phyloP scores from a whole-genome alignment of 192 early-diverging fungal genomes.

The Oehlia diaphana region DNA sequence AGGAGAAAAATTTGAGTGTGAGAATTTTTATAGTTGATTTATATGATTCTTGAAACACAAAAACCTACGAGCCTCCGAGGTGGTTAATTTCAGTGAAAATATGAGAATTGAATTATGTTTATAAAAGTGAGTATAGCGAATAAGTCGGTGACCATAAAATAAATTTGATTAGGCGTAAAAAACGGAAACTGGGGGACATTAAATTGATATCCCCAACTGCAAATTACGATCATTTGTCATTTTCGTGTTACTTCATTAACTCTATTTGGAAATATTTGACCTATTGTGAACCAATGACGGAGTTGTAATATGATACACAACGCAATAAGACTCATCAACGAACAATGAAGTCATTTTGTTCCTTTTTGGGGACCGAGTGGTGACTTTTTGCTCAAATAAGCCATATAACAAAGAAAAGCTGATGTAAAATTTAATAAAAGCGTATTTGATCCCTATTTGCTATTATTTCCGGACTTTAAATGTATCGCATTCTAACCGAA shows the following conservation, averaged over 20 bases:
- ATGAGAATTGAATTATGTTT: not conserved
- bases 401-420: slow-evolving; percentile 10
- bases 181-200: slow-evolving; percentile 11
- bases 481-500: too few species aligned
- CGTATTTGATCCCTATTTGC: not conserved
- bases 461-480: not conserved
- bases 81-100: not conserved
- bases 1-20: not conserved
- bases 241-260: not conserved
- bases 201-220: slow-evolving; percentile 6
- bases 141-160: not conserved
- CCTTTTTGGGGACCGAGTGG: not conserved
- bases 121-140: too few species aligned
- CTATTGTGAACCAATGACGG: slow-evolving; percentile 14
- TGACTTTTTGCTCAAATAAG: not conserved
- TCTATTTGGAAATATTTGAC: not conserved
- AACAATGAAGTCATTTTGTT: slow-evolving; percentile 17
- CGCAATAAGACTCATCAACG: slow-evolving; percentile 3
- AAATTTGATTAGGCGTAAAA: not conserved
- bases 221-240: not conserved
- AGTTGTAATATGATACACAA: slow-evolving; percentile 8
- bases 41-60: not conserved
- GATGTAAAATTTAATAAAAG: not conserved
- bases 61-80: not conserved
- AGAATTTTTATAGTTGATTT: not conserved